Evolutionary conservation across 2,329 filamentous ascomycete genomes (phyloP), one percentile per base, ranked within the genome.

Genomic region (Trichoderma sp.): DNA sequence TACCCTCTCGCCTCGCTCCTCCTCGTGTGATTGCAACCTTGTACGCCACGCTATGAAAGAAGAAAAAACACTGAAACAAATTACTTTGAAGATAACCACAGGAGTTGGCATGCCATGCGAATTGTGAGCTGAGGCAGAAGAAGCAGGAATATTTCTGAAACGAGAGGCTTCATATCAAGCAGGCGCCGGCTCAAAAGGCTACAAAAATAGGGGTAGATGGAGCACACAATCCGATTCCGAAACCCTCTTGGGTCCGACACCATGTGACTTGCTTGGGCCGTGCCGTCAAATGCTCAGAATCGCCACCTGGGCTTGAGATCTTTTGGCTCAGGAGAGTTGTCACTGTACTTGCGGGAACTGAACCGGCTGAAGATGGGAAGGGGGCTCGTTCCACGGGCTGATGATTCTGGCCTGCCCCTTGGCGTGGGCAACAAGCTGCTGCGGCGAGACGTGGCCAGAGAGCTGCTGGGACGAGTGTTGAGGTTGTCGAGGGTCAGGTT

Each of bases 371-470:
- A 77, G 1, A 81, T 56, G 26, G 81, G 77, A 61, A 82, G 80
- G 5, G 84, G 83, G 60, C 80, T 85, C 45, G 79, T 77, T 19
- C 84, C 84, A 15, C 76, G 77, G 19, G 77, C 71, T 28, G 77
- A 71, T 28, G 73, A 73, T 7, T 75, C 72, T 21, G 72, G 69
- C 48, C 70, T 75, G 3, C 72, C 69, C 28, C 73, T 80, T 0
- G 81, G 78, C 63, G 82, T 47, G 19, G 86, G 85, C 24, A 88
- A 75, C 65, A 88, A 71, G 70, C 85, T 87, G 5, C 75, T 78
- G 34, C 86, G 81, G 66, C 85, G 77, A 64, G 76, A 80, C 21
- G 75, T 79, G 7, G 84, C 82, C 51, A 88, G 71, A 3, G 86
- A 88, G 72, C 84, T 88, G 50, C 81, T 82, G 12, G 87, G 82